A percentile compares a stretch with the other conserved stretches of the same genome.
These are phyloP conservation scores for Rostrohypoxylon terebratum DNA, from an alignment of 495 filamentous ascomycete genomes.

Conservation along the genomic window DNA sequence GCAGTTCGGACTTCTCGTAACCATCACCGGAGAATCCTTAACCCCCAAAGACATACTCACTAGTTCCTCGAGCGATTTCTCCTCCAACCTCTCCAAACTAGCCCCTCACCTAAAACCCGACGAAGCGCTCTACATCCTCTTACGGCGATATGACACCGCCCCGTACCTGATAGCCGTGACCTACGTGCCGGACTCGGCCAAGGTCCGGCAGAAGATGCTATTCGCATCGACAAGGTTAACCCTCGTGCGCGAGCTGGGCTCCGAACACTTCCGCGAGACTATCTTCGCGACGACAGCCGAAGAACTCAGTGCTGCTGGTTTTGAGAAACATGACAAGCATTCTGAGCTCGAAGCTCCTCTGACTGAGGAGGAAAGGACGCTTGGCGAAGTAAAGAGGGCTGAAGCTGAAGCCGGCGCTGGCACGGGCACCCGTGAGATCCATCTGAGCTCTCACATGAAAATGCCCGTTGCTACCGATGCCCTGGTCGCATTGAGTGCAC, in stretches of 20 bases:
- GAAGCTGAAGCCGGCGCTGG: conserved; percentile 84
- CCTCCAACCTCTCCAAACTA: conserved; percentile 69
- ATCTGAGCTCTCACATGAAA: conserved; percentile 68
- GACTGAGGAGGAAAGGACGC: conserved; percentile 85
- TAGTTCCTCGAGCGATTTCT: conserved; percentile 64
- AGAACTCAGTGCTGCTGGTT: conserved; percentile 77
- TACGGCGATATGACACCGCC: conserved; percentile 70
- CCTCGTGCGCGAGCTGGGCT: conserved; percentile 85
- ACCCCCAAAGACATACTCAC: conserved; percentile 70
- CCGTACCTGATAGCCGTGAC: conserved; percentile 79
- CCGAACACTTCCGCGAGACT: conserved; percentile 83
- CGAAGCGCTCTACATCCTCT: conserved; percentile 84
- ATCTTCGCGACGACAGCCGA: conserved; percentile 81
- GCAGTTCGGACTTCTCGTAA: conserved; percentile 83
- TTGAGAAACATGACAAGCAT: conserved; percentile 79
- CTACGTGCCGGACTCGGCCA: conserved; percentile 89
- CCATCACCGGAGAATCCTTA: conserved; percentile 81
- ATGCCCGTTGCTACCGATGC: conserved; percentile 78
- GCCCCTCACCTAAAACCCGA: conserved; percentile 74
- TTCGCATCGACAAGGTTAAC: conserved; percentile 91
- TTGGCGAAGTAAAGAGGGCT: conserved; percentile 80
- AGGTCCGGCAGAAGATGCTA: conserved; percentile 94
- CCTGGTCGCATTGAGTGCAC: conserved; percentile 69
- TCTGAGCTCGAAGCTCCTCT: conserved; percentile 76
- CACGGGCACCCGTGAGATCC: conserved; percentile 69